These are phyloP conservation scores for Aspergillus aculeatinus DNA, from an alignment of 2,329 filamentous ascomycete genomes.

Conservation along the genomic window DNA sequence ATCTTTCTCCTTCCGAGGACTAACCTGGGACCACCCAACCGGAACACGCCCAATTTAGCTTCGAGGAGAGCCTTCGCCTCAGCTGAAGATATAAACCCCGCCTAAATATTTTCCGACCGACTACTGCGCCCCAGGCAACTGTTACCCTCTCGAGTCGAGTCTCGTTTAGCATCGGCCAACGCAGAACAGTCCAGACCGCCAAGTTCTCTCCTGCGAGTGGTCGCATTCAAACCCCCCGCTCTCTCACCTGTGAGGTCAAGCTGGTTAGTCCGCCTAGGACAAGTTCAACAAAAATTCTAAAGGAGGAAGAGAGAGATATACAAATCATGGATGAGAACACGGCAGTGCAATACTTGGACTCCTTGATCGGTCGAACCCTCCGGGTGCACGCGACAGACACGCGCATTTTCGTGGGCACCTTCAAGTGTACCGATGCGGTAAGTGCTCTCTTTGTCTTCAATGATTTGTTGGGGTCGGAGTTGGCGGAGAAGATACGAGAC, in stretches of 20 bases:
- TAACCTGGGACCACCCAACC: conserved; percentile 1
- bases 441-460: conserved; percentile 30
- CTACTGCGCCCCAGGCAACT: background rate
- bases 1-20: background rate
- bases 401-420: conserved; percentile 82
- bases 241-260: background rate
- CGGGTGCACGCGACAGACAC: conserved; percentile 77
- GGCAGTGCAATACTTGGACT: conserved; percentile 45
- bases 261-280: background rate
- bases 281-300: background rate
- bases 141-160: background rate
- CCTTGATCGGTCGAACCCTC: conserved; percentile 74
- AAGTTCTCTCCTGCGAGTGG: conserved; percentile 6
- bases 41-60: background rate
- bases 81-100: background rate
- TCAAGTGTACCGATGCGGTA: conserved; percentile 94
- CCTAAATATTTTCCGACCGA: background rate
- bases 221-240: conserved; percentile 4
- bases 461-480: conserved; percentile 5
- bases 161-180: conserved; percentile 1
- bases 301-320: conserved; percentile 19
- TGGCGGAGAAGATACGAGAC: conserved; percentile 1
- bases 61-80: background rate
- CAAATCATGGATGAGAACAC: conserved; percentile 34
- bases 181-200: conserved; percentile 13